These are phyloP conservation scores for Pulveroboletus sp. DNA, from an alignment of 768 basidiomycete species.

Conservation along the genomic window DNA sequence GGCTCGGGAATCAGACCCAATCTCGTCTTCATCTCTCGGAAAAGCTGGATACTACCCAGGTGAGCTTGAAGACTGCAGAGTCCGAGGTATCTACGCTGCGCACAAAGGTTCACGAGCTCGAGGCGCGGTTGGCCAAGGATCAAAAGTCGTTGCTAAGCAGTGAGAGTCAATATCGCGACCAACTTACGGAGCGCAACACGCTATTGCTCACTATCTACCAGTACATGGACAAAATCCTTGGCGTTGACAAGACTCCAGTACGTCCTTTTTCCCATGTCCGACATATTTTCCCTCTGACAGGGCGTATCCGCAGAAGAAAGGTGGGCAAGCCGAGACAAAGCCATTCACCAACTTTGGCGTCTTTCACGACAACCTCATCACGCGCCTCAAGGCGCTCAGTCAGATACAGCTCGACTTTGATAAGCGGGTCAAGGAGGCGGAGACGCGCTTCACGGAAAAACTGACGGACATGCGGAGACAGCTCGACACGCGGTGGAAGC, in stretches of 20 bases:
- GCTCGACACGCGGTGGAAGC: slow-evolving; percentile 82
- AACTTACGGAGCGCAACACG: slow-evolving; percentile 90
- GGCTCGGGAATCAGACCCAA: slow-evolving; percentile 83
- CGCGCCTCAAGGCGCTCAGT: slow-evolving; percentile 76
- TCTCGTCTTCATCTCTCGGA: slow-evolving; percentile 81
- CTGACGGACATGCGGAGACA: slow-evolving; percentile 78
- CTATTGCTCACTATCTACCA: slow-evolving; percentile 89
- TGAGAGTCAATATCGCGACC: slow-evolving; percentile 84
- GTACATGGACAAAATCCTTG: slow-evolving; percentile 90
- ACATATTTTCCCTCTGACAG: neutral
- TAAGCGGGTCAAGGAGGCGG: slow-evolving; percentile 74
- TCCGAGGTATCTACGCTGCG: slow-evolving; percentile 57
- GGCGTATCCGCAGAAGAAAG: slow-evolving; percentile 53
- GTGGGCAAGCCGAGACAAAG: slow-evolving; percentile 75
- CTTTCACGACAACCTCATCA: slow-evolving; percentile 92
- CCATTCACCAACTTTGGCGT: slow-evolving; percentile 91
- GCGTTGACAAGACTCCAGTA: slow-evolving; percentile 81
- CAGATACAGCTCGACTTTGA: slow-evolving; percentile 87
- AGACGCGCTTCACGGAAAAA: slow-evolving; percentile 66
- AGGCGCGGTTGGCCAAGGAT: slow-evolving; percentile 76
- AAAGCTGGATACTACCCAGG: slow-evolving; percentile 74
- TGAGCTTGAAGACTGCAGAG: slow-evolving; percentile 61
- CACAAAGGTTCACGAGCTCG: slow-evolving; percentile 65
- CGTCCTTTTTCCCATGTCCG: slow-evolving; percentile 27
- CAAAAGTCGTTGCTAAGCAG: slow-evolving; percentile 65